Evolutionary conservation across 768 basidiomycete species (phyloP).

Genomic region (Pseudohyphozyma bogoriensis): DNA sequence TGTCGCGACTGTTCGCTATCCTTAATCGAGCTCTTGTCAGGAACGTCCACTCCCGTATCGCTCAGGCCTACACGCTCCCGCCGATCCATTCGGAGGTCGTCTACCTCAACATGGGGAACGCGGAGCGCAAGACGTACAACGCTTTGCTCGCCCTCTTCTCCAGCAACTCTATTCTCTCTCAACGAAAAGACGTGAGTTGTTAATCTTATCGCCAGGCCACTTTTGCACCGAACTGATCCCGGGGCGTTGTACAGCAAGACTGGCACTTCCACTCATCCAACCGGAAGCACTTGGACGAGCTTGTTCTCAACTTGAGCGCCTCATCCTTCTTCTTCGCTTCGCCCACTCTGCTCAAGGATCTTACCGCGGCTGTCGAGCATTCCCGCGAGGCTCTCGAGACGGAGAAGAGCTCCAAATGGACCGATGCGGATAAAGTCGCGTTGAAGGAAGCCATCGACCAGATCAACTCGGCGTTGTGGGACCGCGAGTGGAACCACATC

Average conservation of each 20-base stretch:
- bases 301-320: constrained; percentile 21
- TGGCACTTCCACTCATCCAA: constrained; percentile 27
- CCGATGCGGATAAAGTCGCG: constrained; percentile 2
- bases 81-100: constrained; percentile 8
- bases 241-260: constrained; percentile 15
- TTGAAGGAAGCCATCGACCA: constrained; percentile 8
- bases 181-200: constrained; percentile 16
- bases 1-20: constrained; percentile 6
- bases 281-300: constrained; percentile 11
- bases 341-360: not conserved
- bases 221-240: too few species aligned
- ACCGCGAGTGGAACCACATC: constrained; percentile 7
- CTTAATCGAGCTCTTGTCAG: constrained; percentile 24
- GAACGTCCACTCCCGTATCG: constrained; percentile 9
- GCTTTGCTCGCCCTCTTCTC: constrained; percentile 26
- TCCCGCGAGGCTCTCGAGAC: not conserved
- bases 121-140: constrained; percentile 31
- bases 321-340: constrained; percentile 28
- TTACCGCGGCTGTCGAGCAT: constrained; percentile 4
- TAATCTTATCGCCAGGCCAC: too few species aligned
- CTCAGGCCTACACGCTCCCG: constrained; percentile 9
- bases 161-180: constrained; percentile 25
- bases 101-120: constrained; percentile 20
- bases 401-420: constrained; percentile 3
- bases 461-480: constrained; percentile 15